These are phyloP conservation scores for Hypoxylon rickii DNA, from an alignment of 495 filamentous ascomycete genomes.

Conservation along the genomic window DNA sequence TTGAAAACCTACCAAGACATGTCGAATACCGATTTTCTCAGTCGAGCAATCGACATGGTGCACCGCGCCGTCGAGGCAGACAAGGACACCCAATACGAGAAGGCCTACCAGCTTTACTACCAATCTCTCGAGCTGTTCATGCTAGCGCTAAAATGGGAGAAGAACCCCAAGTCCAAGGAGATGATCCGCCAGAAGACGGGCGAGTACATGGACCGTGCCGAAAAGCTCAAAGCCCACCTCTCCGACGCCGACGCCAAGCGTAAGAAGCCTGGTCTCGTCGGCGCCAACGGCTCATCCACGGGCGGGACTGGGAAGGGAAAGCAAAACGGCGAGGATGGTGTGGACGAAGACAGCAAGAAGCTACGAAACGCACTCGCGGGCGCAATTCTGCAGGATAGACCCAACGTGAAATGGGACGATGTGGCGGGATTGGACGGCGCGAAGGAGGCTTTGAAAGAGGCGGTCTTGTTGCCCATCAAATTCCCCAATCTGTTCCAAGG, in stretches of 20 bases:
- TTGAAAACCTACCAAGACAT: constrained; percentile 55
- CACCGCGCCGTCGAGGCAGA: constrained; percentile 97
- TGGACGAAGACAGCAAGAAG: constrained; percentile 94
- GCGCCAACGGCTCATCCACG: constrained; percentile 80
- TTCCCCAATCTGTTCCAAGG: constrained; percentile 97
- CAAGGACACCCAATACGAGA: constrained; percentile 93
- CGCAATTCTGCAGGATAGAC: constrained; percentile 91
- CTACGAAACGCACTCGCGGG: constrained; percentile 86
- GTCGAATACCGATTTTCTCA: constrained; percentile 97
- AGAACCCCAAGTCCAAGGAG: constrained; percentile 92
- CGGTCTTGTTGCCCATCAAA: constrained; percentile 95
- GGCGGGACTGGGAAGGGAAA: constrained; percentile 65
- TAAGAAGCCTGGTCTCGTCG: constrained; percentile 75
- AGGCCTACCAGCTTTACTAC: constrained; percentile 95
- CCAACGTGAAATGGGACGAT: constrained; percentile 96
- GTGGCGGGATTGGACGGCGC: constrained; percentile 94
- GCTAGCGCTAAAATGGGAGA: constrained; percentile 97
- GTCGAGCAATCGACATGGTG: constrained; percentile 91
- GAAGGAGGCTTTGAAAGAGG: constrained; percentile 97
- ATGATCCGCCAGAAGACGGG: constrained; percentile 91
- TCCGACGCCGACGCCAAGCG: constrained; percentile 74
- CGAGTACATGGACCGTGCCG: constrained; percentile 98
- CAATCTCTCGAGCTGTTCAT: constrained; percentile 92
- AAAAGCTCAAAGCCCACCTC: constrained; percentile 93
- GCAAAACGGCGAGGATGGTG: constrained; percentile 50